A percentile compares a stretch with the other conserved stretches of the same genome.
phyloP scores from a whole-genome alignment of 2,329 filamentous ascomycete genomes.

The Diaporthe ilicicola region DNA sequence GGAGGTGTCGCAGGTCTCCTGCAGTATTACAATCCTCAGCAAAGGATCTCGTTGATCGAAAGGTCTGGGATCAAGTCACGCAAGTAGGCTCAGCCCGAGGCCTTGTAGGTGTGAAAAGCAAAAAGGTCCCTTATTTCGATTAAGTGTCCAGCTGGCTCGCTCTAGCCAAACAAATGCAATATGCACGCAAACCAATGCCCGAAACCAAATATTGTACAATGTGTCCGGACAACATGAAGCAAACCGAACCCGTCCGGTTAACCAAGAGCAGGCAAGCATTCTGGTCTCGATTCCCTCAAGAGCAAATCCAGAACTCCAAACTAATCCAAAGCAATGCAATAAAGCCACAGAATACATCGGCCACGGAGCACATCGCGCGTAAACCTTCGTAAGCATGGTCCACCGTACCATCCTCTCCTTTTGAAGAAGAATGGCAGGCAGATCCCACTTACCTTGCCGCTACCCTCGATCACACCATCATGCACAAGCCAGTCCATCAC shows the following conservation, averaged over 20 bases:
- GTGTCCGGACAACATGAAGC: constrained; percentile 20
- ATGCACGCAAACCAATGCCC: constrained; percentile 13
- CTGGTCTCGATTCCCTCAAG: constrained; percentile 1
- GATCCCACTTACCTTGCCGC: constrained; percentile 19
- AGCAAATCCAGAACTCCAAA: constrained; percentile 29
- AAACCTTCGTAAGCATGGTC: constrained; percentile 27
- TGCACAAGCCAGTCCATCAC: background rate
- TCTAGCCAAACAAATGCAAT: constrained; percentile 14
- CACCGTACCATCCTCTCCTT: background rate
- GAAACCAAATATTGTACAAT: constrained; percentile 24
- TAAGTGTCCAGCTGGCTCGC: constrained; percentile 14
- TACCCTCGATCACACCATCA: background rate
- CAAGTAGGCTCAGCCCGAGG: background rate
- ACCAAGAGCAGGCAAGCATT: constrained; percentile 14
- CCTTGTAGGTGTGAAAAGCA: background rate
- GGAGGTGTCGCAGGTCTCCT: no score
- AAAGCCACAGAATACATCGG: constrained; percentile 18
- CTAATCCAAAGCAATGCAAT: constrained; percentile 29
- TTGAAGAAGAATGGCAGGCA: background rate
- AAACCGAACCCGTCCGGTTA: background rate
- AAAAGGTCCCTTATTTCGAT: background rate
- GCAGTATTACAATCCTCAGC: no score
- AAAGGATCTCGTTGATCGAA: background rate
- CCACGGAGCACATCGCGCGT: constrained; percentile 24
- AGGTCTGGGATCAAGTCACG: background rate